Base-by-base conservation (phyloP, 495 filamentous ascomycete genomes). In the Bacidia gigantensis region DNA sequence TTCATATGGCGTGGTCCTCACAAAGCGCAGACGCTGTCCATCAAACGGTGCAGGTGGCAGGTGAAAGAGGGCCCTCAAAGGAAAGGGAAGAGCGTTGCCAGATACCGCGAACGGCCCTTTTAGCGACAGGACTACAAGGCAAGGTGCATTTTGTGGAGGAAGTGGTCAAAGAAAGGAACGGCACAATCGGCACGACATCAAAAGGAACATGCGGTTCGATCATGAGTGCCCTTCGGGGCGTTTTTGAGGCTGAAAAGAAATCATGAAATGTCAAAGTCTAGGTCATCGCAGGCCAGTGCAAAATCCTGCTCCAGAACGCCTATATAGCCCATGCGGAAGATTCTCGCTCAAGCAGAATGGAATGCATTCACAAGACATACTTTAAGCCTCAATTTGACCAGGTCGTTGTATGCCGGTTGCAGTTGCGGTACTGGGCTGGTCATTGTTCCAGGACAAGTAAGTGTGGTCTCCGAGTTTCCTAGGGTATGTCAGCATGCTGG, bases 401-500 rank as follows among this genome's bases (percentile, higher is more conserved):
- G 57, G 60, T 40, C 60, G 42, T 45, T 51, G 50, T 40, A 62
- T 66, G 43, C 79, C 79, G 44, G 76, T 78, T 46, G 76, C 68
- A 45, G 75, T 74, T 51, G 76, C 78, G 3, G 74, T 75, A 40
- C 69, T 77, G 1, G 82, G 77, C 32, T 83, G 78, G 21, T 92
- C 87, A 62, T 89, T 90, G 68, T 97, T 95, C 93, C 93, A 99
- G 9, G 85, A 87, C 38, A 99, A 75, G 66, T 97, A 97, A 25
- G 87, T 95, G 64, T 95, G 92, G 65, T 99, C 92, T 24, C 92
- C 92, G 42, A 99, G 77, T 83, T 97, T 97, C 56, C 92, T 89
- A 53, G 55, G 12, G 32, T n/a, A n/a, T n/a, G n/a, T n/a, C n/a
- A n/a, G n/a, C n/a, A n/a, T n/a, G n/a, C n/a, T n/a, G n/a, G n/a